Conservation (phyloP, 805 yeast genomes). For the Candida incommunis region DNA sequence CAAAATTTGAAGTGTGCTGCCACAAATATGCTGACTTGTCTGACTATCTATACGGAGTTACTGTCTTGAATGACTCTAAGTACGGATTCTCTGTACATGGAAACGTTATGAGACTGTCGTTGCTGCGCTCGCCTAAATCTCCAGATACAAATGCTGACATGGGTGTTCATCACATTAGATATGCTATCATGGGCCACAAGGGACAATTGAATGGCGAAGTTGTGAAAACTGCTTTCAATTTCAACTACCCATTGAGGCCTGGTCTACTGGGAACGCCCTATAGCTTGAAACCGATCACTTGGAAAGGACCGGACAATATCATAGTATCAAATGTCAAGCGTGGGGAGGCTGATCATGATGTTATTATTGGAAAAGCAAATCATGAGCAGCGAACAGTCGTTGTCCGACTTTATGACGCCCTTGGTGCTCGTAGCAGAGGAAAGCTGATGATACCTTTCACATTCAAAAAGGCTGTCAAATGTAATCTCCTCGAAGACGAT, state of each 20-base stretch:
- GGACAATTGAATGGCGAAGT: conserved; percentile 53
- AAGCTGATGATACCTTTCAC: conserved; percentile 32
- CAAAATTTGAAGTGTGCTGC: conserved; percentile 89
- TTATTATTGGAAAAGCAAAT: conserved; percentile 23
- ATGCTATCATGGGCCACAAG: conserved; percentile 71
- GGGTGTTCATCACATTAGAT: conserved; percentile 73
- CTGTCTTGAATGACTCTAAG: conserved; percentile 69
- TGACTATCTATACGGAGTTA: conserved; percentile 76
- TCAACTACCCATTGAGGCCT: conserved; percentile 40
- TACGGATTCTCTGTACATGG: conserved; percentile 93
- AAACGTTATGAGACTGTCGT: conserved; percentile 69
- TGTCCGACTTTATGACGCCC: conserved; percentile 68
- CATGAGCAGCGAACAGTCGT: conserved; percentile 29
- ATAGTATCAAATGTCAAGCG: conserved; percentile 70
- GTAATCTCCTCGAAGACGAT: conserved; percentile 28
- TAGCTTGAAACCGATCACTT: conserved; percentile 6
- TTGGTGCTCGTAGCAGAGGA: conserved; percentile 66
- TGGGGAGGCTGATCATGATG: conserved; percentile 63
- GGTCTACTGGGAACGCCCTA: background rate
- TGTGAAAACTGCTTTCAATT: conserved; percentile 63
- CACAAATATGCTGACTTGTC: conserved; percentile 90
- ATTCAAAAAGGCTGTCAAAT: conserved; percentile 39
- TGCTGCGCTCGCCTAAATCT: conserved; percentile 81
- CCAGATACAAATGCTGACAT: conserved; percentile 94
- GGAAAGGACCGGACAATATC: conserved; percentile 34